Base-by-base conservation (phyloP, 352 stramenopile species). In the Phytophthora megakarya region DNA sequence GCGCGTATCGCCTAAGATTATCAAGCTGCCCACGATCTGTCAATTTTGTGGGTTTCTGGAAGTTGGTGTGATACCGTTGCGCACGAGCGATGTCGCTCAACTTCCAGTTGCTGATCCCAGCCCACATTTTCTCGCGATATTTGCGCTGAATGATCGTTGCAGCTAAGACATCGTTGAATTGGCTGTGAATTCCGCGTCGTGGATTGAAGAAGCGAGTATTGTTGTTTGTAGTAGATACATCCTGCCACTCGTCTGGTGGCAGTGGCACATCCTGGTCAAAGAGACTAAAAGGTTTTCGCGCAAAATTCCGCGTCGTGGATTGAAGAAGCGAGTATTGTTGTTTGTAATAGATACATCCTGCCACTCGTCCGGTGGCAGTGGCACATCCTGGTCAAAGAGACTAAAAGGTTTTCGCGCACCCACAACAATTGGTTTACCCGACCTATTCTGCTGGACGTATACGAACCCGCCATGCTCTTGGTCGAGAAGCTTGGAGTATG, bases 101-200 rank as follows among this genome's bases (percentile, higher is more conserved):
- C 12, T 65, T 61, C 76, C 75, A 90, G 3, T 66, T 46, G 8
- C 72, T 70, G 12, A 90, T 67, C 0, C 72, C 78, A n/a, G 73
- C 53, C 80, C 73, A 88, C 72, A 83, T 84, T 19, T 69, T 63
- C 2, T 44, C 44, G 33, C 84, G 78, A 56, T 83, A 89, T 80
- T 78, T 85, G 51, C 65, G 64, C 49, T 90, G 81, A n/a, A 90
- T 58, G 4, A 26, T 21, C 10, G 46, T 48, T 16, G 72, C 67
- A 7, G 84, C 80, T 40, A 76, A 35, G 1, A 37, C 11, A 19
- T 77, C 49, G 38, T 89, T 79, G 43, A 85, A 67, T 13, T 30
- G 56, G 33, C 78, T 92, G 46, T 60, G 74, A 2, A 59, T 21
- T 4, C 78, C 83, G 9, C 78, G 75, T 11, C 52, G 50, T 13